Evolutionary conservation across 345 rosid genomes (phyloP).

Genomic region (Firmiana major): DNA sequence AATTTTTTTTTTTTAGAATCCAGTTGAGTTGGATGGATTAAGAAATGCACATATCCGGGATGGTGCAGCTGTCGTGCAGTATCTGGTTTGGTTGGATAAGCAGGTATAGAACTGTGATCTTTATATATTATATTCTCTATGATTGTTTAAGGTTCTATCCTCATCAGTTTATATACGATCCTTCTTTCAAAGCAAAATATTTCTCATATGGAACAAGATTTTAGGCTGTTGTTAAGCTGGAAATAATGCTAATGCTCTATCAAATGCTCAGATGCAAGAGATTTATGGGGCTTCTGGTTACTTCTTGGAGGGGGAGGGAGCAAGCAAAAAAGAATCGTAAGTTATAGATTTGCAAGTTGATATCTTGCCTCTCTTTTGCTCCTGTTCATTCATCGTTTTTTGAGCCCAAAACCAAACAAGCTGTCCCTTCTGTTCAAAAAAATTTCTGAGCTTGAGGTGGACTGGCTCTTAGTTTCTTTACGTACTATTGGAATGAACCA

Average conservation of each 20-base stretch:
- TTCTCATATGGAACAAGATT: conserved; percentile 16
- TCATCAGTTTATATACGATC: background rate
- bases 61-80: conserved; percentile 98
- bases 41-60: conserved; percentile 88
- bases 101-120: conserved; percentile 8
- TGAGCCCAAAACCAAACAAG: background rate
- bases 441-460: background rate
- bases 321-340: conserved; percentile 33
- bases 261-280: conserved; percentile 71
- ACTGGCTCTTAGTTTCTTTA: background rate
- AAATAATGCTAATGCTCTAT: conserved; percentile 17
- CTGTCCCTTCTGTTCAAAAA: background rate
- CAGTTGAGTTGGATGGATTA: conserved; percentile 83
- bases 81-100: conserved; percentile 34
- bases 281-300: conserved; percentile 91
- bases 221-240: background rate
- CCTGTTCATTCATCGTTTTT: background rate
- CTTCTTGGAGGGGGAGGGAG: conserved; percentile 59
- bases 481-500: conserved; percentile 17
- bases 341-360: conserved; percentile 36
- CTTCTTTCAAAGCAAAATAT: conserved; percentile 1
- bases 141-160: conserved; percentile 4
- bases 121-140: background rate
- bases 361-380: background rate
- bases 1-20: conserved; percentile 45